phyloP scores from a whole-genome alignment of 208 protist species.

The Crithidia brevicula region DNA sequence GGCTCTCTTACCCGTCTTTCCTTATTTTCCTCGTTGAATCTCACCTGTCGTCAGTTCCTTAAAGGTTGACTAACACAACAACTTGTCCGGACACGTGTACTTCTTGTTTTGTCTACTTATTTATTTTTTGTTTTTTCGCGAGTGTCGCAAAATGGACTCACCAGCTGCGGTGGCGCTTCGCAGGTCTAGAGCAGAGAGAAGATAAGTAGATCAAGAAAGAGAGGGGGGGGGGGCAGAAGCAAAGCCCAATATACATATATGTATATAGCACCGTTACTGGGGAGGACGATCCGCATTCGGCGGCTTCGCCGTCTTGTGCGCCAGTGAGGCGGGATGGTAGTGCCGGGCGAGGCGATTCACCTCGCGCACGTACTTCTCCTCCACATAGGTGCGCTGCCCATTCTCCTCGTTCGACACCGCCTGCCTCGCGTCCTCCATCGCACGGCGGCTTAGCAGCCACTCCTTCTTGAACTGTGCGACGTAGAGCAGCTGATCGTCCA shows the following conservation, averaged over 20 bases:
- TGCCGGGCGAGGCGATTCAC: constrained; percentile 35
- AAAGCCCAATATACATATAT: neutral
- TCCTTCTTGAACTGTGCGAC: constrained; percentile 86
- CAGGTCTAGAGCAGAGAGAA: neutral
- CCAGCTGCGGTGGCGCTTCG: no score
- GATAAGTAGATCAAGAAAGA: neutral
- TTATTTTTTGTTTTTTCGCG: neutral
- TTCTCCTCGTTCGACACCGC: constrained; percentile 58
- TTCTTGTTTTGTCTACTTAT: neutral
- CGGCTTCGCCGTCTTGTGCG: constrained; percentile 9
- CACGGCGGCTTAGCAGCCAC: constrained; percentile 74
- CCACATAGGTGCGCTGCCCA: constrained; percentile 13
- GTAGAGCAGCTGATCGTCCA: constrained; percentile 83
- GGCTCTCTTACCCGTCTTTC: no score
- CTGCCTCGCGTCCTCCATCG: constrained; percentile 61
- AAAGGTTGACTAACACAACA: no score
- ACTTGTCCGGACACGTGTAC: no score
- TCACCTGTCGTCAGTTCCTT: no score
- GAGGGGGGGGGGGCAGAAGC: constrained; percentile 5
- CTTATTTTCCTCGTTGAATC: no score
- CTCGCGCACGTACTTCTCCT: constrained; percentile 35
- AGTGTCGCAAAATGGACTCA: no score
- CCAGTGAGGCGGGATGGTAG: constrained; percentile 20
- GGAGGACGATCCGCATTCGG: neutral
- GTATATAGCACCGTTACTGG: neutral